Evolutionary conservation across 2,329 filamentous ascomycete genomes (phyloP), one percentile per base, ranked within the genome.

Genomic region (Neofusicoccum kwambonambiense): DNA sequence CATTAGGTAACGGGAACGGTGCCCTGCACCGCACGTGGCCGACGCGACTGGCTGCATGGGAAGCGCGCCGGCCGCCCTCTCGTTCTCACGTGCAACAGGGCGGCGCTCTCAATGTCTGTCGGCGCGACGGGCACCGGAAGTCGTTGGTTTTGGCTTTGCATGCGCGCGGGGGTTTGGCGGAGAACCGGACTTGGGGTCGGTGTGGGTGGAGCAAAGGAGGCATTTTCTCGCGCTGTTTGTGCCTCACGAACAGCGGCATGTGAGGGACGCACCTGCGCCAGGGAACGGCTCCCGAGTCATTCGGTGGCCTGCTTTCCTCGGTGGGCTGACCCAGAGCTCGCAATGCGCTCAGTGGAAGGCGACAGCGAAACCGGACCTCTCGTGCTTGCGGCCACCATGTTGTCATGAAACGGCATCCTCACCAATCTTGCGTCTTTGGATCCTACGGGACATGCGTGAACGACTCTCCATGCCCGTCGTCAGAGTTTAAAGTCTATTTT

Each of bases 1-100:
- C 62, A 49, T 64, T 64, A 64, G 41, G 62, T 64, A 64, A 64
- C 47, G 49, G 8, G 37, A 64, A 64, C 45, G 42, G 19, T n/a
- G 37, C 13, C 39, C 22, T 57, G 39, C 42, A 60, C 27, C 39
- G 39, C 61, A 63, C 61, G 61, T 63, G 49, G 61, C 50, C 35
- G 61, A 54, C 49, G 61, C 61, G 61, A 63, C 47, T 63, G 61
- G 61, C n/a, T 63, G 47, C 37, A 4, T 45, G 31, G 6, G 4
- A 8, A n/a, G 56, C 41, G 31, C 27, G 37, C 52, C 15, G 37
- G 34, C 13, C 17, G 15, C 9, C n/a, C 27, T 44, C 39, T 52
- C 61, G 41, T 19, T 35, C 27, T 63, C 61, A 63, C 61, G 27
- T 63, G 45, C 15, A 35, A n/a, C 42, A 60, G 27, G 8, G 56